Evolutionary conservation across 352 stramenopile genomes (phyloP), one percentile per base, ranked within the genome.

Genomic region (Peronosclerospora sorghi): DNA sequence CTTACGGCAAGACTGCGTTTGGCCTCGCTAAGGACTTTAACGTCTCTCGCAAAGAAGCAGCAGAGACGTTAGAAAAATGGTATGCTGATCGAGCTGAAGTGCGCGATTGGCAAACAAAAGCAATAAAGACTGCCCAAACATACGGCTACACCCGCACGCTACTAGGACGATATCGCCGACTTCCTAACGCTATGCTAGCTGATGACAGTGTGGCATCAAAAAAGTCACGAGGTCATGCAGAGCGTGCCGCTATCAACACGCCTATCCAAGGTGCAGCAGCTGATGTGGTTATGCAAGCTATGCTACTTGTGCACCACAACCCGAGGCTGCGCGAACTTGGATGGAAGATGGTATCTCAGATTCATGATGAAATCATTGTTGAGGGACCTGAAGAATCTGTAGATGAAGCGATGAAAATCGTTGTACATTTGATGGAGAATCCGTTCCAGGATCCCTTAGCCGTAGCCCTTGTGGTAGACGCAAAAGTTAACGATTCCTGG

Each of bases 311-410:
- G 19, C 94, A 98, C 51, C 63, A 91, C 12, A 94, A 93, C 55
- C 56, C 87, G 39, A 73, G 88, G 17, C 64, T 99, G 8, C 81
- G 88, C 26, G 57, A 86, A 50, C 70, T 98, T 2, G 96, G 96
- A 2, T 99, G 93, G 87, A 96, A 97, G 49, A 89, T 99, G 65
- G 68, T 99, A 14, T 94, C 98, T 46, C 96, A 99, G 64, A 96
- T 99, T 49, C 96, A 99, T 59, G 95, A 99, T 58, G 96, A 99
- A 69, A 96, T 98, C 26, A 99, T 99, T 48, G 68, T 99, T 15
- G 96, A 99, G 68, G 96, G 96, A 0, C 96, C 96, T 0, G 89
- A 98, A 51, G 95, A 98, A 54, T 95, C 77, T 2, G 86, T 87
- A 5, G 75, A 97, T 40, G 95, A 99, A 56, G 86, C 86, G 30